phyloP scores from a whole-genome alignment of 2,329 filamentous ascomycete species.

The Mycosphaerella sp. region DNA sequence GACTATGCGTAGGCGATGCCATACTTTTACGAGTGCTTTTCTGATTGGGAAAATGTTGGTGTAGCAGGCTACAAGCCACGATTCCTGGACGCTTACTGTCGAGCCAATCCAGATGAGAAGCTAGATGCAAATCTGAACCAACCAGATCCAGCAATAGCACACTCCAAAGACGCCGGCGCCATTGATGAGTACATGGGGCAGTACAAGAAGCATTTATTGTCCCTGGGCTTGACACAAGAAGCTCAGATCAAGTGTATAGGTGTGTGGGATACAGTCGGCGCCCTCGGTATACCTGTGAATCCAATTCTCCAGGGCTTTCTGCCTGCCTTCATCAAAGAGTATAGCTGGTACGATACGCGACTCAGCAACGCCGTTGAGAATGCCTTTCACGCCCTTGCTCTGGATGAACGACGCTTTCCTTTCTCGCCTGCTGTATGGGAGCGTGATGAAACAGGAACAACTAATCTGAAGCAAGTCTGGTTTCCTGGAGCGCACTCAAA shows the following conservation, averaged over 20 bases:
- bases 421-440: constrained; percentile 50
- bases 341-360: constrained; percentile 34
- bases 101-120: constrained; percentile 21
- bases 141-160: constrained; percentile 10
- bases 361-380: constrained; percentile 42
- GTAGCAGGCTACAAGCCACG: constrained; percentile 25
- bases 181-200: constrained; percentile 27
- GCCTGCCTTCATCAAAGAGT: constrained; percentile 31
- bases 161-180: constrained; percentile 15
- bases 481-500: constrained; percentile 52
- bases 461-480: constrained; percentile 49
- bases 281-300: constrained; percentile 34
- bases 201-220: constrained; percentile 27
- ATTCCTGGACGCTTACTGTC: constrained; percentile 29
- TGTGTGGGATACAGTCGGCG: constrained; percentile 47
- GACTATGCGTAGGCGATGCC: constrained; percentile 22
- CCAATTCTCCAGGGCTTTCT: constrained; percentile 32
- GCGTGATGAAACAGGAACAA: constrained; percentile 23
- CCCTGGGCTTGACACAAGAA: constrained; percentile 22
- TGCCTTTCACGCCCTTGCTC: constrained; percentile 51
- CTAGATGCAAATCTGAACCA: constrained; percentile 5
- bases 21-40: constrained; percentile 33
- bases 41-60: constrained; percentile 33
- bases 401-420: constrained; percentile 48
- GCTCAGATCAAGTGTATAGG: constrained; percentile 38